A percentile compares a stretch with the other conserved stretches of the same genome.
Conservation (phyloP, 2,329 filamentous ascomycete species). For the Apiospora marii region DNA sequence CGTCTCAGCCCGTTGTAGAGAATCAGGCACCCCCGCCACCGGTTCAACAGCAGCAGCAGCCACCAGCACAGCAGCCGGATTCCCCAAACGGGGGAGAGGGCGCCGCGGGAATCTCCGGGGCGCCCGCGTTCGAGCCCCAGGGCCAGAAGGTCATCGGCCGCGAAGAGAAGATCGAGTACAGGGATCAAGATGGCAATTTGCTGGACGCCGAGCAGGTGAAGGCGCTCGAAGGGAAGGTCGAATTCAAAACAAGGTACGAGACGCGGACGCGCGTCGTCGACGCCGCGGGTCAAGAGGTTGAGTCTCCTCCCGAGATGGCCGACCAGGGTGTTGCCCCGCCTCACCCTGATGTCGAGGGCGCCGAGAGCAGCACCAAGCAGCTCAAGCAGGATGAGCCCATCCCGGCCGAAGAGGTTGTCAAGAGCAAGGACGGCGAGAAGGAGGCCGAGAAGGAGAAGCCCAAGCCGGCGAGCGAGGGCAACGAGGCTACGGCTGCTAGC, state of each 20-base stretch:
- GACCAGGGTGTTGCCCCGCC: conserved; percentile 60
- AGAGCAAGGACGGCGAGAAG: conserved; percentile 63
- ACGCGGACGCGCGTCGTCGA: conserved; percentile 90
- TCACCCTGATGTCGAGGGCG: conserved; percentile 68
- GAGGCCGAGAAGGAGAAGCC: conserved; percentile 62
- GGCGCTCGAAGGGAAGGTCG: conserved; percentile 87
- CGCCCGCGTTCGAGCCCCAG: conserved; percentile 54
- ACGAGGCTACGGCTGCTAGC: conserved; percentile 57
- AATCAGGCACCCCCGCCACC: conserved; percentile 34
- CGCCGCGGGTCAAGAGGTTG: conserved; percentile 79
- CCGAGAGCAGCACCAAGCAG: conserved; percentile 63
- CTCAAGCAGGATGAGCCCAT: conserved; percentile 47
- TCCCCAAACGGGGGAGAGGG: conserved; percentile 34
- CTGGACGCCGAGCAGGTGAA: conserved; percentile 85
- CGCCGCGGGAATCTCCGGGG: conserved; percentile 51
- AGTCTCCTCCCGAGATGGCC: conserved; percentile 48
- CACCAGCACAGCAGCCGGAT: conserved; percentile 32
- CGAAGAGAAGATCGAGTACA: conserved; percentile 91
- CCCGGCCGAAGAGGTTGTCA: conserved; percentile 48
- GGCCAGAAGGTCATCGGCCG: conserved; percentile 59
- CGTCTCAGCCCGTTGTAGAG: conserved; percentile 35
- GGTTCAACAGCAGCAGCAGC: conserved; percentile 23
- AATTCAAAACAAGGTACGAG: conserved; percentile 95
- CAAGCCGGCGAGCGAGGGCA: conserved; percentile 70
- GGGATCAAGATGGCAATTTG: conserved; percentile 91